phyloP scores from a whole-genome alignment of 108 stramenopile genomes.

The Schizochytrium sp. region DNA sequence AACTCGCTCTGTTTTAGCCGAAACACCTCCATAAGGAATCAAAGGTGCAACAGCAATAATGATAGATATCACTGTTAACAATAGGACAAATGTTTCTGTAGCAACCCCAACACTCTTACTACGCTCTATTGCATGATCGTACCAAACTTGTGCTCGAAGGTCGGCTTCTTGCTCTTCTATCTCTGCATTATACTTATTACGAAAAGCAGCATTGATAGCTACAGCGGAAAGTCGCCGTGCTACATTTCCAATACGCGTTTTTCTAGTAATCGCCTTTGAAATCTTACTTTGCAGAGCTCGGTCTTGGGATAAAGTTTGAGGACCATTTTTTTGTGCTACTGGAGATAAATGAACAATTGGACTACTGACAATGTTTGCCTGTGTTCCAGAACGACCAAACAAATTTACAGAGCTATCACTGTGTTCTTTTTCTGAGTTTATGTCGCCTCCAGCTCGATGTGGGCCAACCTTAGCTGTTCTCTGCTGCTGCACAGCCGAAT shows the following conservation, averaged over 20 bases:
- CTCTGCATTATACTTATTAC: not conserved
- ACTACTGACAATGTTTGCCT: too few relatives aligned
- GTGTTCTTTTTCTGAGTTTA: too few relatives aligned
- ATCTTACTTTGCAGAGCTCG: not conserved
- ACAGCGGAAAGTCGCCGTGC: conserved; percentile 3
- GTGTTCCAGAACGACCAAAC: too few relatives aligned
- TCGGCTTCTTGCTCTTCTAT: not conserved
- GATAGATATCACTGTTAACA: conserved; percentile 7
- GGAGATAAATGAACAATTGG: too few relatives aligned
- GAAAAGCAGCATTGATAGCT: not conserved
- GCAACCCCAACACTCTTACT: not conserved
- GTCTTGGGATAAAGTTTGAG: too few relatives aligned
- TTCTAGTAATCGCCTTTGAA: not conserved
- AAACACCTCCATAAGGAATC: conserved; percentile 36
- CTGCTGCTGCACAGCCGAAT: too few relatives aligned
- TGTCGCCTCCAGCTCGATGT: too few relatives aligned
- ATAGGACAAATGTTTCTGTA: not conserved
- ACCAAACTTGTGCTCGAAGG: not conserved
- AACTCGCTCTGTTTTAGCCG: not conserved
- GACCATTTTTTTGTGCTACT: too few relatives aligned
- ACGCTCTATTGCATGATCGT: conserved; percentile 1
- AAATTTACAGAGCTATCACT: too few relatives aligned
- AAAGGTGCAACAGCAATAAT: not conserved
- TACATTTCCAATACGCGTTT: not conserved
- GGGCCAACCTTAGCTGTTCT: too few relatives aligned